A percentile compares a stretch with the other conserved stretches of the same genome.
phyloP scores from a whole-genome alignment of 1,139 yeast genomes.

The Taphrina wiesneri region DNA sequence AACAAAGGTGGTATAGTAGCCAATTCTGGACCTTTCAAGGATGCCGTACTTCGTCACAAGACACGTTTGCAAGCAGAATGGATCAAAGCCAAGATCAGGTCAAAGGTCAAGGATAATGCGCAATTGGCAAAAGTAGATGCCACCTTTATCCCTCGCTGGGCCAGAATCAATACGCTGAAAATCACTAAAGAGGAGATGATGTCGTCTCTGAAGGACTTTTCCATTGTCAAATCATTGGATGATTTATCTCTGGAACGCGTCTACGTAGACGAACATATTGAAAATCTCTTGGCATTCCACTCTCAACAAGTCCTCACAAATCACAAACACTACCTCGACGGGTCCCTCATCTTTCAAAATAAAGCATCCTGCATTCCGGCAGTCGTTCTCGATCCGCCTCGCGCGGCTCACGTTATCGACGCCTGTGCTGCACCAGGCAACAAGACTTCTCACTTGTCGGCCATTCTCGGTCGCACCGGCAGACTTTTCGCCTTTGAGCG shows the following conservation, averaged over 20 bases:
- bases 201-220: constrained; percentile 48
- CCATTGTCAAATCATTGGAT: constrained; percentile 50
- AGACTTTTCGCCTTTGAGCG: constrained; percentile 81
- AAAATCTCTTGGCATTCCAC: constrained; percentile 73
- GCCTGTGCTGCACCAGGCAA: constrained; percentile 99
- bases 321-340: constrained; percentile 55
- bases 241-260: constrained; percentile 55
- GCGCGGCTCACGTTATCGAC: constrained; percentile 68
- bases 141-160: constrained; percentile 74
- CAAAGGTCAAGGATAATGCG: constrained; percentile 36
- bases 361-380: constrained; percentile 97
- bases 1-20: constrained; percentile 79
- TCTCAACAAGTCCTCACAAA: constrained; percentile 8
- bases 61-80: constrained; percentile 80
- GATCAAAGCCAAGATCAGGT: constrained; percentile 63
- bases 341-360: constrained; percentile 86
- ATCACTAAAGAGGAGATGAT: constrained; percentile 50
- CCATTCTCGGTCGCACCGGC: constrained; percentile 50
- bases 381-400: constrained; percentile 63
- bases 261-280: constrained; percentile 50
- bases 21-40: constrained; percentile 85
- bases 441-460: constrained; percentile 89
- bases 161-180: constrained; percentile 68
- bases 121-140: constrained; percentile 31
- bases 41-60: constrained; percentile 72